Evolutionary conservation across 352 stramenopile species (phyloP).

Genomic region (Pythium utonaiense): DNA sequence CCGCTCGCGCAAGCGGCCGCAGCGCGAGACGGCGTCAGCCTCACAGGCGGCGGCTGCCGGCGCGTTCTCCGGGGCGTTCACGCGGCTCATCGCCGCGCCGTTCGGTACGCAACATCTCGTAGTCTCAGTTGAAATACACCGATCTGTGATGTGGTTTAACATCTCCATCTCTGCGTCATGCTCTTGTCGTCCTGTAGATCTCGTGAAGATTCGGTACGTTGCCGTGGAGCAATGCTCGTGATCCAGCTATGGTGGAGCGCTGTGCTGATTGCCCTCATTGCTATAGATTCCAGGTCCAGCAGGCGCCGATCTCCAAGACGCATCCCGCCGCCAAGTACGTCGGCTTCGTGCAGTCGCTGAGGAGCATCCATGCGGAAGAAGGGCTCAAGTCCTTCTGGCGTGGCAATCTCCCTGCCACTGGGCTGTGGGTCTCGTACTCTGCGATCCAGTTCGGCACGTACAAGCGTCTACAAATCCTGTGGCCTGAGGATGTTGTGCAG

Average conservation of each 20-base stretch:
- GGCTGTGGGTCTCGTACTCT: conserved; percentile 83
- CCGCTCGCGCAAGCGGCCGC: conserved; percentile 12
- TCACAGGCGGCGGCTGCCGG: conserved; percentile 56
- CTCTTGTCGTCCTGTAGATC: conserved; percentile 28
- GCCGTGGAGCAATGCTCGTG: too few relatives aligned
- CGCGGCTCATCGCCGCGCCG: conserved; percentile 67
- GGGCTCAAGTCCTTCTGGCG: conserved; percentile 79
- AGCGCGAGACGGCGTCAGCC: conserved; percentile 24
- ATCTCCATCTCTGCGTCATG: neutral
- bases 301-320: conserved; percentile 34
- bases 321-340: conserved; percentile 41
- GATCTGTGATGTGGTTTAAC: conserved; percentile 4
- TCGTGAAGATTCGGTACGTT: conserved; percentile 69
- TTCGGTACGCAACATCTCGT: conserved; percentile 31
- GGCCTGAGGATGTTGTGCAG: conserved; percentile 23
- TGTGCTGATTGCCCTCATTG: neutral
- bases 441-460: conserved; percentile 73
- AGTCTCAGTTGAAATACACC: conserved; percentile 1
- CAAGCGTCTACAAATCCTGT: conserved; percentile 41
- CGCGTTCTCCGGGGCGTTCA: conserved; percentile 57
- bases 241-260: too few relatives aligned
- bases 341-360: conserved; percentile 48
- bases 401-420: conserved; percentile 71
- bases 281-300: conserved; percentile 71
- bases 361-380: conserved; percentile 77